Evolutionary conservation across 805 yeast genomes (phyloP).

Genomic region (Myxozyma melibiosi): DNA sequence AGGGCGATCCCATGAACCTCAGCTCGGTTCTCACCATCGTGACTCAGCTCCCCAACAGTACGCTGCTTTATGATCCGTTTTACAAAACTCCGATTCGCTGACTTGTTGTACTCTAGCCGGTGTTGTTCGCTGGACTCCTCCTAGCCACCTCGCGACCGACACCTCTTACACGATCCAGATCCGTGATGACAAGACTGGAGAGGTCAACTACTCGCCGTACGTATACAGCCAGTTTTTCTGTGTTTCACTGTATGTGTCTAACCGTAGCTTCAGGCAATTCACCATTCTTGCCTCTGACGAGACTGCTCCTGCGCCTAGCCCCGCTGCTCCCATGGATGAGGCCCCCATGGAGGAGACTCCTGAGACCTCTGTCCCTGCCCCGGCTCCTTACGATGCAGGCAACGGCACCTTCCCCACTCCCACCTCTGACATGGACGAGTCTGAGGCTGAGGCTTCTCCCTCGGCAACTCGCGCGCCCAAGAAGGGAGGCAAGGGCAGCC

Average conservation of each 20-base stretch:
- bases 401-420: neutral
- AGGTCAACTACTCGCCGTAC: slow-evolving; percentile 43
- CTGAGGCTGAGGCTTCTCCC: neutral
- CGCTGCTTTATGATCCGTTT: neutral
- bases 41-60: slow-evolving; percentile 39
- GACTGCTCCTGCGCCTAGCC: slow-evolving; percentile 1
- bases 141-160: slow-evolving; percentile 39
- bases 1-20: slow-evolving; percentile 43
- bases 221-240: neutral
- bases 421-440: neutral
- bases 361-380: slow-evolving; percentile 1
- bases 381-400: slow-evolving; percentile 1
- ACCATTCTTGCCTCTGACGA: slow-evolving; percentile 16
- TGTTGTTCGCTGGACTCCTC: slow-evolving; percentile 44
- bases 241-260: neutral
- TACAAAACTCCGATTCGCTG: too few species aligned
- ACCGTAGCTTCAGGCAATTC: slow-evolving; percentile 5
- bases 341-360: neutral
- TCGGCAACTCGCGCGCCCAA: neutral
- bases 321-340: neutral
- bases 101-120: slow-evolving; percentile 36
- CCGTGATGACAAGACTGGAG: slow-evolving; percentile 38
- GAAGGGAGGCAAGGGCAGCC: slow-evolving; percentile 9
- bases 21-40: slow-evolving; percentile 42
- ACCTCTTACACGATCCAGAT: slow-evolving; percentile 43